Base-by-base conservation (phyloP, 176 grass and related monocot genomes). In the Carex littledalei region DNA sequence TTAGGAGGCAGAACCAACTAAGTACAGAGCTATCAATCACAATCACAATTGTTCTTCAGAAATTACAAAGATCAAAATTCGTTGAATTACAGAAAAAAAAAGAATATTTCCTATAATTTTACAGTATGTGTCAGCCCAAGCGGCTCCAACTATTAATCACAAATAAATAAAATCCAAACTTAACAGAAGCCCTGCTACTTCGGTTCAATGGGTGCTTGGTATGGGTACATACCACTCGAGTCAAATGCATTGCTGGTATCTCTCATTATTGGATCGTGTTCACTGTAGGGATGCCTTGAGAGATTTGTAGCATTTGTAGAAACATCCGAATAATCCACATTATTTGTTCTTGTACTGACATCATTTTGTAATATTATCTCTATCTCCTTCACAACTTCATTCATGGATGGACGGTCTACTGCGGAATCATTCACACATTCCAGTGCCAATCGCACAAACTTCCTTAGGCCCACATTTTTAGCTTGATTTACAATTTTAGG, bases 351-450 rank as follows among this genome's bases (percentile, higher is more conserved):
- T 3, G 53, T 35, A 62, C 29, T 75, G 29, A 37, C 72, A 62
- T 63, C 72, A 49, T 37, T 79, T 20, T 87, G 89, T 68, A 94
- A 80, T 80, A 94, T 92, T 0, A 81, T 81, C 78, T 97, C 89
- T n/a, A 97, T 90, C 35, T 94, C 92, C 84, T 94, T 97, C 57
- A 97, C 92, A 60, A 92, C 87, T 31, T 84, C 85, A 84, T 81
- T 85, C 94, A 97, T 97, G 0, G 81, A 88, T 47, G 94, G 94
- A 47, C 92, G 84, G 67, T 64, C 84, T 0, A 86, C 43, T 49
- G 85, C 90, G 3, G 80, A 86, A 68, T 97, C 92, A 24, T 88
- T 74, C 22, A 89, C 89, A 10, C 93, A 95, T 67, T 91, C 83
- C 89, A 95, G 81, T 63, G 93, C 93, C 73, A 95, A 66, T 86